These are phyloP conservation scores for Rhodotorula toruloides DNA, from an alignment of 768 basidiomycete species.

Conservation along the genomic window DNA sequence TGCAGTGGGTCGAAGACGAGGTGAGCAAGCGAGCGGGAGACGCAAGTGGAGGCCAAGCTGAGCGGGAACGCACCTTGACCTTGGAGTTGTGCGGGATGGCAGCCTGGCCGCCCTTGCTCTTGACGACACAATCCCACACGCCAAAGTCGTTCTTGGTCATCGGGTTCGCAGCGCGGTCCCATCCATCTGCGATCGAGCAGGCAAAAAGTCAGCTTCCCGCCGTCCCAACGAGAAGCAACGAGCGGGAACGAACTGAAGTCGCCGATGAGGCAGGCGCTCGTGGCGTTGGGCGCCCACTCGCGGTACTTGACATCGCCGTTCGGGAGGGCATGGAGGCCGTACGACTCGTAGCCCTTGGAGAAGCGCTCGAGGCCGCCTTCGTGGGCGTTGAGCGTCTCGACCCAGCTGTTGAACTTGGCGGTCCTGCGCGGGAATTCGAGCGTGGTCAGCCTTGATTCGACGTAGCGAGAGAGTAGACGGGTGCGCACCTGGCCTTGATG, in stretches of 20 bases:
- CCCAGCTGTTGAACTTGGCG: constrained; percentile 43
- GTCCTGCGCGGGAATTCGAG: constrained; percentile 37
- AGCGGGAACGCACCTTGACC: constrained; percentile 63
- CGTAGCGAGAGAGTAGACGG: neutral
- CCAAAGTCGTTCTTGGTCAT: constrained; percentile 82
- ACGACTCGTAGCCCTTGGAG: constrained; percentile 67
- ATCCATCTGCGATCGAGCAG: constrained; percentile 59
- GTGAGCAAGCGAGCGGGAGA: neutral
- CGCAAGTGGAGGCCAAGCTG: neutral
- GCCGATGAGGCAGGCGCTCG: constrained; percentile 76
- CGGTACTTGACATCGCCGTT: constrained; percentile 72
- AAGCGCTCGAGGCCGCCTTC: constrained; percentile 82
- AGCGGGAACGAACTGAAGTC: constrained; percentile 77
- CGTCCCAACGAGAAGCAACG: neutral
- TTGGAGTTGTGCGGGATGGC: constrained; percentile 93
- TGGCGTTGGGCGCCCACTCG: constrained; percentile 94
- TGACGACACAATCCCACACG: constrained; percentile 78
- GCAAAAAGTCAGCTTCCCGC: neutral
- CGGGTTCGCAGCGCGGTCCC: constrained; percentile 77
- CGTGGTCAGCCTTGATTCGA: neutral
- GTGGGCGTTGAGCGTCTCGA: constrained; percentile 44
- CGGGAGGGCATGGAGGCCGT: constrained; percentile 67
- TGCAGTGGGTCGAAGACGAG: neutral
- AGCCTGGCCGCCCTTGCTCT: constrained; percentile 64
- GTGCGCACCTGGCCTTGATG: constrained; percentile 41